A percentile compares a stretch with the other conserved stretches of the same genome.
These are phyloP conservation scores for Posidonia oceanica DNA, from an alignment of 116 monocot genomes.

Conservation along the genomic window DNA sequence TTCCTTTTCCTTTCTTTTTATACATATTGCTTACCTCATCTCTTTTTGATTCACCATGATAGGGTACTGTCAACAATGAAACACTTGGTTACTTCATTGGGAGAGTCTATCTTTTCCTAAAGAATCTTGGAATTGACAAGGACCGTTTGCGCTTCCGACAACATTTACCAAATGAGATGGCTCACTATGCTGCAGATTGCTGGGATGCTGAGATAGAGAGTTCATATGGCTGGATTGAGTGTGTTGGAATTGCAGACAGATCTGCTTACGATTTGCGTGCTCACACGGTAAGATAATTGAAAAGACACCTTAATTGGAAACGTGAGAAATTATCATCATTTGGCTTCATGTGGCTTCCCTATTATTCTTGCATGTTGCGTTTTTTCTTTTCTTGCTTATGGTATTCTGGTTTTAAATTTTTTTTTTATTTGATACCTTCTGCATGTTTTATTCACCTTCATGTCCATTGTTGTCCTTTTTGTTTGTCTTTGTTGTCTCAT, in stretches of 20 bases:
- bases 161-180: conserved; percentile 98
- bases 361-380: no score
- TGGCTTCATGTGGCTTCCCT: no score
- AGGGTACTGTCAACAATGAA: conserved; percentile 92
- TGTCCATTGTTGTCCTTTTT: no score
- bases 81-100: conserved; percentile 98
- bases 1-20: not conserved
- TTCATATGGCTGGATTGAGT: conserved; percentile 96
- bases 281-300: conserved; percentile 51
- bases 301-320: not conserved
- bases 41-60: conserved; percentile 2
- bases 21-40: not conserved
- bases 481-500: no score
- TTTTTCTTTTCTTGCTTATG: no score
- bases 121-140: conserved; percentile 80
- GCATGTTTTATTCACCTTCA: no score
- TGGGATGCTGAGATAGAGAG: conserved; percentile 99
- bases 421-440: no score
- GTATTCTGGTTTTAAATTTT: no score
- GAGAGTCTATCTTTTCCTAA: conserved; percentile 81
- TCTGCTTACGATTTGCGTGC: conserved; percentile 92
- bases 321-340: no score
- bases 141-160: conserved; percentile 80
- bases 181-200: conserved; percentile 98
- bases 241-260: conserved; percentile 96